phyloP scores from a whole-genome alignment of 768 basidiomycete genomes.

The Pseudohyphozyma bogoriensis region DNA sequence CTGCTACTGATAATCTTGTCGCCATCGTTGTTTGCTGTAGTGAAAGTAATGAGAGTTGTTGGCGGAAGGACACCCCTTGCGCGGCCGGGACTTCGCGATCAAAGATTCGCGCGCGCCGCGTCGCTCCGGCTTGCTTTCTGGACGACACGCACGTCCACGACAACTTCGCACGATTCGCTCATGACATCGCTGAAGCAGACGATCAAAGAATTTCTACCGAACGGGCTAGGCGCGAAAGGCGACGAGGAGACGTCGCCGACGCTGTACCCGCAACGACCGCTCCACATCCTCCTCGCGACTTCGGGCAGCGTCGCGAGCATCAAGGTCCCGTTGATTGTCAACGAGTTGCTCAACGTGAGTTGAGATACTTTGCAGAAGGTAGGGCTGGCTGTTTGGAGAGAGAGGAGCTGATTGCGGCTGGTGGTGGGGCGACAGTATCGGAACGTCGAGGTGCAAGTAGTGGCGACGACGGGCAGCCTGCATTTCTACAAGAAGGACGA shows the following conservation, averaged over 20 bases:
- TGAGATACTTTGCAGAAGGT: too few species aligned
- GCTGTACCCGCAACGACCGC: conserved; percentile 25
- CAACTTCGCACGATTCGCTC: background rate
- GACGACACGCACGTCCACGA: background rate
- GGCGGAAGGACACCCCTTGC: background rate
- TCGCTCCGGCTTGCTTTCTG: background rate
- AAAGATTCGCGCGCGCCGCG: background rate
- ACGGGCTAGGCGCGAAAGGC: conserved; percentile 26
- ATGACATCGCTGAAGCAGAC: conserved; percentile 1
- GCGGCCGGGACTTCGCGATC: background rate
- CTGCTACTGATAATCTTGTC: too few species aligned
- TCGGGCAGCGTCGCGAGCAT: conserved; percentile 94
- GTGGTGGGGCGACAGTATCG: conserved; percentile 50
- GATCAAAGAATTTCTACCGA: conserved; percentile 17
- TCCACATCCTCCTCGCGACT: conserved; percentile 67
- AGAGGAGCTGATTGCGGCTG: background rate
- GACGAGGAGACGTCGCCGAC: conserved; percentile 22
- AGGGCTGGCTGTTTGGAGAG: background rate
- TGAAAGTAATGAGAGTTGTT: too few species aligned
- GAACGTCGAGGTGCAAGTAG: conserved; percentile 69
- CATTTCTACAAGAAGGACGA: conserved; percentile 59
- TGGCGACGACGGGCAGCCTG: conserved; percentile 66
- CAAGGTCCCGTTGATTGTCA: conserved; percentile 81
- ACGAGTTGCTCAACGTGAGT: conserved; percentile 57
- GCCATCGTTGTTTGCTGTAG: too few species aligned